A percentile compares a stretch with the other conserved stretches of the same genome.
Evolutionary conservation across 2,329 filamentous ascomycete genomes (phyloP).

Genomic region (Stagonosporopsis vannaccii): DNA sequence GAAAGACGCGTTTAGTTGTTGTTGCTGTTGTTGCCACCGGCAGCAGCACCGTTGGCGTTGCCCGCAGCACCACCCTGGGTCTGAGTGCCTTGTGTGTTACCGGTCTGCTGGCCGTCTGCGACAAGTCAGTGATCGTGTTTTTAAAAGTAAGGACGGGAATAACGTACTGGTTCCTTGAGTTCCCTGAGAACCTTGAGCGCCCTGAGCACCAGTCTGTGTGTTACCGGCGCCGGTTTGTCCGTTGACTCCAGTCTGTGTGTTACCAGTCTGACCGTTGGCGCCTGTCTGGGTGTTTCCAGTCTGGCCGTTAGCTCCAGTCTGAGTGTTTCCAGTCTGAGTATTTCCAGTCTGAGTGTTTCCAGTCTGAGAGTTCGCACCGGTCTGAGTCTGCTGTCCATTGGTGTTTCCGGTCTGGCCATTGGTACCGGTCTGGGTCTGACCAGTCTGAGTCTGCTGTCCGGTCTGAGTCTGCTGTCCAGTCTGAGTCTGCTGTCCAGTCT

Average conservation of each 20-base stretch:
- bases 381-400: too few species aligned
- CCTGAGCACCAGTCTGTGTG: neutral
- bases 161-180: slow-evolving; percentile 11
- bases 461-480: too few species aligned
- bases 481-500: neutral
- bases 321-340: too few species aligned
- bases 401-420: too few species aligned
- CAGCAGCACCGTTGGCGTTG: neutral
- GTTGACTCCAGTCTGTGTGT: slow-evolving; percentile 2
- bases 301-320: too few species aligned
- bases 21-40: slow-evolving; percentile 2
- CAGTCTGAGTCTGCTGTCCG: too few species aligned
- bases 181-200: neutral
- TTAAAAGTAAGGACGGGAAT: neutral
- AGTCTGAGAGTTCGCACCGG: too few species aligned
- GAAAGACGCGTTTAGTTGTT: slow-evolving; percentile 9
- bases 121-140: neutral
- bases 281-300: slow-evolving; percentile 1
- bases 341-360: too few species aligned
- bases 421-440: too few species aligned
- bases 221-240: slow-evolving; percentile 5
- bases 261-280: slow-evolving; percentile 9
- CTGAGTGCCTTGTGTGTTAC: slow-evolving; percentile 1
- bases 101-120: slow-evolving; percentile 8
- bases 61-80: slow-evolving; percentile 6